Evolutionary conservation across 169 alveolate species (phyloP), one percentile per base, ranked within the genome.

Genomic region (Plasmodium gonderi): DNA sequence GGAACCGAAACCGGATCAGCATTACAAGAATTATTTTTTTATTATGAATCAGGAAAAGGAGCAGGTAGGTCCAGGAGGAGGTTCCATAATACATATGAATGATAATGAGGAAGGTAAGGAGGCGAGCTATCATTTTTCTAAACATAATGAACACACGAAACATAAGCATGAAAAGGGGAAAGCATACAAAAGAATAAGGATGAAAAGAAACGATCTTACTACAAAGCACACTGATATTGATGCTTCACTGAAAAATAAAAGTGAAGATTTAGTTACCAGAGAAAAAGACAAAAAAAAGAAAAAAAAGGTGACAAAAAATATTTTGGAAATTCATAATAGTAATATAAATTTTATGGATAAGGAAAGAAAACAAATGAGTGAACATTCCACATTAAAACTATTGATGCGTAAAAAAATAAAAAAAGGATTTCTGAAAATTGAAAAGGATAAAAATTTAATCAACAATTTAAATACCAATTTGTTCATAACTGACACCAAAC

Each of bases 401-500:
- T 47, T 80, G 5, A 80, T 80, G 40, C 44, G 91, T 12, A 67
- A 80, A 29, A 64, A 80, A 80, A 54, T 33, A 38, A 80, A 80
- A 80, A 80, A 80, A 51, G 79, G 69, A n/a, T 45, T 40, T 65
- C 44, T 47, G 49, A 20, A 64, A 44, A 80, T 69, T 14, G 80
- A 80, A 26, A 65, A 69, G 64, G 68, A 29, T 29, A 65, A 69
- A 23, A 80, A 80, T 31, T 29, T 29, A 5, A 33, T 38, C 33
- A 80, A 60, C 12, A 64, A 54, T 23, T 64, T 65, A 38, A 29
- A 67, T 14, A 33, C 72, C 26, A 65, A 20, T 38, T 45, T 5
- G 17, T 11, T 8, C 23, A 42, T 11, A 7, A 42, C 17, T 4
- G 40, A 26, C 12, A 74, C 20, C 3, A 74, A 36, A 9, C 20